phyloP scores from a whole-genome alignment of 768 basidiomycete genomes.

The Leucogyrophana mollusca region DNA sequence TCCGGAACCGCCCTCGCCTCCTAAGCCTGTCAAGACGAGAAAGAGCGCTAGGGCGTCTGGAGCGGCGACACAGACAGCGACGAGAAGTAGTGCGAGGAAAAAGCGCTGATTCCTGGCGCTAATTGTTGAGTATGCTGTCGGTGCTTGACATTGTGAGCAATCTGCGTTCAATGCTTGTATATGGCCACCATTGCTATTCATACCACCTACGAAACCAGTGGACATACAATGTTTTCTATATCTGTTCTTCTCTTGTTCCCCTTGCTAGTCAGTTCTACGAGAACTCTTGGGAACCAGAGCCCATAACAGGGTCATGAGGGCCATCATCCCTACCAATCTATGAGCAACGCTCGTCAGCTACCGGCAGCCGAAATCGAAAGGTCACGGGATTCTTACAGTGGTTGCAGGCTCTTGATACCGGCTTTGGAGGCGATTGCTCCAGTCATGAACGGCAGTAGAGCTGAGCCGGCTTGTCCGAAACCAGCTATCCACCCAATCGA shows the following conservation, averaged over 20 bases:
- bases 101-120: constrained; percentile 12
- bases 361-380: not conserved
- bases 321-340: constrained; percentile 13
- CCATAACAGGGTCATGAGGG: not conserved
- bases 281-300: not conserved
- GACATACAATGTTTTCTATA: not conserved
- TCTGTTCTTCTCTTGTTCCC: too few species aligned
- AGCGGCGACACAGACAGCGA: constrained; percentile 13
- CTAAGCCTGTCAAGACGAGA: constrained; percentile 10
- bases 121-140: constrained; percentile 1
- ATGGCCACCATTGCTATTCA: not conserved
- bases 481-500: constrained; percentile 53
- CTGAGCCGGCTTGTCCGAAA: constrained; percentile 50
- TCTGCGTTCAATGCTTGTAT: not conserved
- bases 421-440: constrained; percentile 40
- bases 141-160: not conserved
- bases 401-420: constrained; percentile 47
- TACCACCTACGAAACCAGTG: not conserved
- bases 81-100: constrained; percentile 30
- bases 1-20: constrained; percentile 28
- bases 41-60: constrained; percentile 18
- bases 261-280: not conserved
- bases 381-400: constrained; percentile 37
- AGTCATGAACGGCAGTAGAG: constrained; percentile 50
- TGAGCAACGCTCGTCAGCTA: too few species aligned